These are phyloP conservation scores for Pestalotiopsis sp. DNA, from an alignment of 2,329 filamentous ascomycete species.

Conservation along the genomic window DNA sequence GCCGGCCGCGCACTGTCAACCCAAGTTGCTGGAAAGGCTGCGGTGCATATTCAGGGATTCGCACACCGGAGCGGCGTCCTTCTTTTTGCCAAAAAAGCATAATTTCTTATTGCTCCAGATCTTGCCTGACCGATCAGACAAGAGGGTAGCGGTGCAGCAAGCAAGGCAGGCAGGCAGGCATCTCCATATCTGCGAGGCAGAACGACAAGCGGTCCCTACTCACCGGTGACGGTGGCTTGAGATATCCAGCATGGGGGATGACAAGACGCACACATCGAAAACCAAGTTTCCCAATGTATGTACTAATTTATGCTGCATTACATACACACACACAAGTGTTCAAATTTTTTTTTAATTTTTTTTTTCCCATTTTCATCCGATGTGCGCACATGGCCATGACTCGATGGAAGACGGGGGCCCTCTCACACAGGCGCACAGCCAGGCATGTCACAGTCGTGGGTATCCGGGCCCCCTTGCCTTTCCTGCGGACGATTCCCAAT, in stretches of 20 bases:
- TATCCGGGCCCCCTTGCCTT: background rate
- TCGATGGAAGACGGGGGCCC: background rate
- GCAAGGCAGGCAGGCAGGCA: background rate
- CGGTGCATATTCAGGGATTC: background rate
- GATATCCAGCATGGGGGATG: background rate
- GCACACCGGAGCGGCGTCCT: background rate
- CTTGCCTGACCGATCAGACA: background rate
- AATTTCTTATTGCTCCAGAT: background rate
- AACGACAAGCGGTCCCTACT: background rate
- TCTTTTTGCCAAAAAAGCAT: background rate
- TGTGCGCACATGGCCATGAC: background rate
- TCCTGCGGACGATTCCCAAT: background rate
- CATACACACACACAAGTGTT: background rate
- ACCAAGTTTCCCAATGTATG: background rate
- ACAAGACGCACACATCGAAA: background rate
- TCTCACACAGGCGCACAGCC: background rate
- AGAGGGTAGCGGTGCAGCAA: background rate
- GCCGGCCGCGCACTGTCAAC: constrained; percentile 1
- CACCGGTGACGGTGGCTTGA: background rate
- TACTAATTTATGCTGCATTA: background rate
- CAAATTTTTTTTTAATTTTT: background rate
- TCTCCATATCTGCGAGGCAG: background rate
- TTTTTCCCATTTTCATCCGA: background rate
- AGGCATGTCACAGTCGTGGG: background rate
- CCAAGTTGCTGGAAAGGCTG: constrained; percentile 5